A percentile compares a stretch with the other conserved stretches of the same genome.
Evolutionary conservation across 192 early-diverging fungal species (phyloP).

Genomic region (Rhizophagus sp.): DNA sequence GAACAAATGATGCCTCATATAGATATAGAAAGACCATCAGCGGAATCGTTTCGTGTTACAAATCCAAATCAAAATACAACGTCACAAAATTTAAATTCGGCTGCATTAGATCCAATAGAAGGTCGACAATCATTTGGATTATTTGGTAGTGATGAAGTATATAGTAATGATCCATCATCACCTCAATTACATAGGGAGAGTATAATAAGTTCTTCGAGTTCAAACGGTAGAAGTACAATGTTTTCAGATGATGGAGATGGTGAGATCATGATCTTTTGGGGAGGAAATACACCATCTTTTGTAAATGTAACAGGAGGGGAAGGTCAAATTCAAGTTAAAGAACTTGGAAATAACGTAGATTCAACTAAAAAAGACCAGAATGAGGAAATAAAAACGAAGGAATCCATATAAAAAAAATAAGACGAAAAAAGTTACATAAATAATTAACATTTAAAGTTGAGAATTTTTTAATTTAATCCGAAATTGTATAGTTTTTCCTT

Average conservation of each 20-base stretch:
- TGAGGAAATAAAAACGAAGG: background rate
- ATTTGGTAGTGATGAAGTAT: slow-evolving; percentile 22
- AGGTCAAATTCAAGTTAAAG: background rate
- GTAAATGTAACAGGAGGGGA: background rate
- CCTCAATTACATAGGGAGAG: slow-evolving; percentile 25
- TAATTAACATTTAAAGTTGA: background rate
- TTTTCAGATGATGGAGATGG: slow-evolving; percentile 30
- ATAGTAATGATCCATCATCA: background rate
- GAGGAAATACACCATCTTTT: slow-evolving; percentile 6
- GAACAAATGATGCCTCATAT: background rate
- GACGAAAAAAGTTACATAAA: background rate
- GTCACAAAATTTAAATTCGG: background rate
- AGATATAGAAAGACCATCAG: slow-evolving; percentile 16
- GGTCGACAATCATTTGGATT: slow-evolving; percentile 22
- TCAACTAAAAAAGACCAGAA: background rate
- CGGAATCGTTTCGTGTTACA: background rate
- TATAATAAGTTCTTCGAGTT: slow-evolving; percentile 6
- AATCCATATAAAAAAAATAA: background rate
- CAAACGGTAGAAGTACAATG: slow-evolving; percentile 25
- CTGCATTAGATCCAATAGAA: slow-evolving; percentile 5
- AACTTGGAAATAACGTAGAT: background rate
- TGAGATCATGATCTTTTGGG: slow-evolving; percentile 31
- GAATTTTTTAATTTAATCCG: background rate
- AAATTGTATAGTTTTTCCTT: background rate
- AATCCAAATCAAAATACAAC: background rate